phyloP scores from a whole-genome alignment of 2,329 filamentous ascomycete genomes.

The Camillea tinctor region DNA sequence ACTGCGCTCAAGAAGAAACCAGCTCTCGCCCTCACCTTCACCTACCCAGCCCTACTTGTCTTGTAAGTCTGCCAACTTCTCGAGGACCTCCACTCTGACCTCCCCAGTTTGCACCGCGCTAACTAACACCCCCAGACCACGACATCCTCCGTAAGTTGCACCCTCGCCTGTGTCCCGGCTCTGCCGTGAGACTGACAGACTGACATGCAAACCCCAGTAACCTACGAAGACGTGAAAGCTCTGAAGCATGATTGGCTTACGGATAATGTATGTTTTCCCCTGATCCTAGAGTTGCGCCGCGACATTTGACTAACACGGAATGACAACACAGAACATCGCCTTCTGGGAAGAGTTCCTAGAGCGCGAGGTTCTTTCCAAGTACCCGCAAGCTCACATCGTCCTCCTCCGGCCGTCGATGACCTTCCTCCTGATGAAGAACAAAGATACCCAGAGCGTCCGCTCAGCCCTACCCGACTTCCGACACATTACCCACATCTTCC shows the following conservation, averaged over 20 bases:
- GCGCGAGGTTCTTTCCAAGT: slow-evolving; percentile 77
- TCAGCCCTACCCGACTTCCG: slow-evolving; percentile 78
- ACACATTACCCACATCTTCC: slow-evolving; percentile 85
- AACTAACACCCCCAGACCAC: slow-evolving; percentile 32
- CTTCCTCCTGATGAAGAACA: slow-evolving; percentile 81
- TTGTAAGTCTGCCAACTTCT: slow-evolving; percentile 35
- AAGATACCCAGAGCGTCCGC: slow-evolving; percentile 53
- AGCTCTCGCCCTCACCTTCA: slow-evolving; percentile 35
- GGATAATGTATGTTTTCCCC: slow-evolving; percentile 72
- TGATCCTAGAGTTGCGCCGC: not conserved
- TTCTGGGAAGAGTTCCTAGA: slow-evolving; percentile 99
- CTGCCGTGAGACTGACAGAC: slow-evolving; percentile 15
- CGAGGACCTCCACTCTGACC: not conserved
- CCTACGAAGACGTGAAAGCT: slow-evolving; percentile 82
- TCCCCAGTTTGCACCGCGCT: not conserved
- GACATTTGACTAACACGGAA: slow-evolving; percentile 24
- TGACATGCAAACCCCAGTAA: slow-evolving; percentile 57
- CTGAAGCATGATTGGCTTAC: slow-evolving; percentile 94
- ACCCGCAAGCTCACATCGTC: slow-evolving; percentile 80
- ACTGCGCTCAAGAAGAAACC: slow-evolving; percentile 26
- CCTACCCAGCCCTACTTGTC: slow-evolving; percentile 44
- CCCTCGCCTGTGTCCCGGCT: not conserved
- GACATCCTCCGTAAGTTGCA: slow-evolving; percentile 36
- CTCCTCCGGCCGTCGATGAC: slow-evolving; percentile 92
- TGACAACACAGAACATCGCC: slow-evolving; percentile 70